Base-by-base conservation (phyloP, 2,329 filamentous ascomycete genomes). In the Neopestalotiopsis clavispora region DNA sequence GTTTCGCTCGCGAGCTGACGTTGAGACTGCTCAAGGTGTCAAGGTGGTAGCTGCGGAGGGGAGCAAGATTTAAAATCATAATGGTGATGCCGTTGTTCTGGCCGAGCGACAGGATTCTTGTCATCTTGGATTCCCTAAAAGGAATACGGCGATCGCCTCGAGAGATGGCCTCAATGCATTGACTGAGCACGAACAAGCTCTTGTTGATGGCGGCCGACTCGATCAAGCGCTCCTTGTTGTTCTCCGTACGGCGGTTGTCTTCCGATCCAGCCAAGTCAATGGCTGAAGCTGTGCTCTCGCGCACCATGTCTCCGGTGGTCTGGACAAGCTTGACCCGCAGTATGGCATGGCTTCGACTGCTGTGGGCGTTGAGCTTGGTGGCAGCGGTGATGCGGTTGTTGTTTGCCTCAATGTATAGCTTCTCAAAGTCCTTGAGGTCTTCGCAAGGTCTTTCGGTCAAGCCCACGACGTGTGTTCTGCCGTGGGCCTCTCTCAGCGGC, bases 191-290 rank as follows among this genome's bases (percentile, higher is more conserved):
- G 76, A 98, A 98, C 6, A 98, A 85, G 72, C 94, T 97, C 83
- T 98, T 98, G 86, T 98, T 98, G 84, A 98, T 98, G 76, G 94
- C 95, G 0, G 95, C 94, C 52, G 94, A 97, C 80, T 98, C 95
- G n/a, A 97, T 89, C 78, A 98, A 85, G 32, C 95, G 88, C 79
- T 97, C 94, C 79, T 95, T 96, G 75, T 91, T 94, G 79, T 98
- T 98, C 66, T 97, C 95, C 0, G 95, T 98, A 64, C 95, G 87
- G 63, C 95, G 89, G 79, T 98, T 98, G 80, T 98, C 95, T 81
- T 98, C 96, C 1, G 95, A 98, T 56, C 95, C 95, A 68, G 95
- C 95, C 74, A 98, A 86, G 81, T 98, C 95, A 79, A 98, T 98
- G 76, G 94, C 95, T 1, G 94, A 97, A 14, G 93, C 94, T 3